phyloP scores from a whole-genome alignment of 441 rosid genomes.

The Croton setiger region DNA sequence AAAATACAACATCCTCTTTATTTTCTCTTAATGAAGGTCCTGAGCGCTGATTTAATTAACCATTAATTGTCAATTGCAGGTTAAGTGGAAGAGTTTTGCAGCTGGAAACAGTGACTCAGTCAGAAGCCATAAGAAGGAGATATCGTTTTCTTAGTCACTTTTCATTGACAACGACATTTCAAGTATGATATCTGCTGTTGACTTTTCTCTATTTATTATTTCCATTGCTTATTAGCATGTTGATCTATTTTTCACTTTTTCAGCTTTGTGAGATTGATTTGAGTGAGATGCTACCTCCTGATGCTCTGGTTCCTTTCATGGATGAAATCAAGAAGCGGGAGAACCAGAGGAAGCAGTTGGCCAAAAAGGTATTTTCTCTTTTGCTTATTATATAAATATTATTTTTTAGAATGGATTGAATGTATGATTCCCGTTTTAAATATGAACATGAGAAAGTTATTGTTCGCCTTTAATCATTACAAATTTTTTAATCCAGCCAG shows the following conservation, averaged over 20 bases:
- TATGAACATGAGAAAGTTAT: not conserved
- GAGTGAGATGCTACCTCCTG: slow-evolving; percentile 59
- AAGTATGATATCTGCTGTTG: slow-evolving; percentile 37
- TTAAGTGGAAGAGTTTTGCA: slow-evolving; percentile 74
- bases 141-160: slow-evolving; percentile 90
- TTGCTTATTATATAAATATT: not conserved
- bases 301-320: slow-evolving; percentile 68
- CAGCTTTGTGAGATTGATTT: slow-evolving; percentile 96
- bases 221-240: not conserved
- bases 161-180: slow-evolving; percentile 81
- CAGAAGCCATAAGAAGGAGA: slow-evolving; percentile 81
- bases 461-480: not conserved
- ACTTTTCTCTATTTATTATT: not conserved
- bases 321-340: slow-evolving; percentile 91
- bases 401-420: not conserved
- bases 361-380: slow-evolving; percentile 51
- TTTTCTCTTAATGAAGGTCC: not conserved
- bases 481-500: not conserved
- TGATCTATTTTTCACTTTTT: slow-evolving; percentile 16
- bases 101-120: slow-evolving; percentile 78
- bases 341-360: slow-evolving; percentile 73
- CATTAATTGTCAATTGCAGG: slow-evolving; percentile 37
- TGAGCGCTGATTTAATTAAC: not conserved
- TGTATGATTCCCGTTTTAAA: not conserved
- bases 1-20: not conserved